A percentile compares a stretch with the other conserved stretches of the same genome.
phyloP scores from a whole-genome alignment of 495 filamentous ascomycete genomes.

The Penicillium chermesinum region DNA sequence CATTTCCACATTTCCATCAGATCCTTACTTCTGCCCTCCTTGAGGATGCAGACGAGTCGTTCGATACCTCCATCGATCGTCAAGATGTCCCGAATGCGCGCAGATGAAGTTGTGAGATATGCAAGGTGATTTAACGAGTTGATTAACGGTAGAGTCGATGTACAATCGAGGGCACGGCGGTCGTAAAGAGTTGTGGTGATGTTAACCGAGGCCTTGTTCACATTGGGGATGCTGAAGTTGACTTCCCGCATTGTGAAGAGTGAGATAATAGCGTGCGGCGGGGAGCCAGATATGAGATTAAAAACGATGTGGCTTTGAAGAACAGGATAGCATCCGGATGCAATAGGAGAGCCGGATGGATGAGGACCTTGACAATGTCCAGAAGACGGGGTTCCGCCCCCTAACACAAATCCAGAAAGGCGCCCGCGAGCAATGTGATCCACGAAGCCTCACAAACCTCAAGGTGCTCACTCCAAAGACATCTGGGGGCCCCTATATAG shows the following conservation, averaged over 20 bases:
- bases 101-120: conserved; percentile 97
- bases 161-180: conserved; percentile 94
- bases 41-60: conserved; percentile 92
- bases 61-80: conserved; percentile 98
- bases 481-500: conserved; percentile 14
- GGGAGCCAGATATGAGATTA: conserved; percentile 1
- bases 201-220: conserved; percentile 98
- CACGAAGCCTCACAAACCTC: conserved; percentile 7
- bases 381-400: conserved; percentile 17
- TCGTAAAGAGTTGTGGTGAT: conserved; percentile 99
- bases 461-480: conserved; percentile 16
- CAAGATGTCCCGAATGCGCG: conserved; percentile 92
- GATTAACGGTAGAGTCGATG: conserved; percentile 92
- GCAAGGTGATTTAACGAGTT: conserved; percentile 98
- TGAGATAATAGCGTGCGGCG: not conserved
- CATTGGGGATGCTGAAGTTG: conserved; percentile 99
- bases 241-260: conserved; percentile 82
- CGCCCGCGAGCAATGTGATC: conserved; percentile 11
- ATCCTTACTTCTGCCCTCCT: conserved; percentile 91
- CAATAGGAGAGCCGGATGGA: conserved; percentile 6
- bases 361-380: conserved; percentile 20
- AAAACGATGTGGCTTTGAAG: not conserved
- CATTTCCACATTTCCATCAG: conserved; percentile 99
- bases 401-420: conserved; percentile 15
- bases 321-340: conserved; percentile 11